Evolutionary conservation across 179 eudicot genomes (phyloP).

Genomic region (Heliamphora pulchella): DNA sequence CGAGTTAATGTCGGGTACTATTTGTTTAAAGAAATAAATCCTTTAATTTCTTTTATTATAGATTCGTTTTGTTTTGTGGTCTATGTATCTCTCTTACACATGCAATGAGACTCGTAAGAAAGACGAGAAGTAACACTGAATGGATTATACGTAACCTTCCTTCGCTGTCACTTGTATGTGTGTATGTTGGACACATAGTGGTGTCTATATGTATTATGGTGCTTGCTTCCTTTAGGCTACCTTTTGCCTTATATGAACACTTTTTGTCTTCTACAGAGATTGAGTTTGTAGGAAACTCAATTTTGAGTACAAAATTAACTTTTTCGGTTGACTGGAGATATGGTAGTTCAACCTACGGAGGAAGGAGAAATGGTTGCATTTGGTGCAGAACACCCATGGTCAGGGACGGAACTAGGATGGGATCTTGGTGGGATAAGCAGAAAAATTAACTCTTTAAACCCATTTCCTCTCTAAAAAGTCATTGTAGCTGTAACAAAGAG

Average conservation of each 20-base stretch:
- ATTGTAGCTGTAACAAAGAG: too few species aligned
- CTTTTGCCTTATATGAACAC: too few species aligned
- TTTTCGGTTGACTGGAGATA: slow-evolving; percentile 4
- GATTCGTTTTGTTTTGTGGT: background rate
- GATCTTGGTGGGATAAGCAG: too few species aligned
- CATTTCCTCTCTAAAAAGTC: too few species aligned
- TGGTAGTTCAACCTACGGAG: slow-evolving; percentile 7
- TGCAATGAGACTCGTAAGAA: background rate
- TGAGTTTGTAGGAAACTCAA: background rate
- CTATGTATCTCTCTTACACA: background rate
- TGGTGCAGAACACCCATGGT: background rate
- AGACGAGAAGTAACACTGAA: background rate
- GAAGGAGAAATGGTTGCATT: background rate
- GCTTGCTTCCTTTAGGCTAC: too few species aligned
- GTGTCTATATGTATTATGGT: too few species aligned
- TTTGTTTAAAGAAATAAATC: background rate
- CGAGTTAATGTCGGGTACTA: slow-evolving; percentile 89
- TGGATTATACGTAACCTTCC: background rate
- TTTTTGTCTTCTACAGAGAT: too few species aligned
- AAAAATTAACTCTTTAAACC: too few species aligned
- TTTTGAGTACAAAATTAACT: background rate
- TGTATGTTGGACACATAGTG: too few species aligned
- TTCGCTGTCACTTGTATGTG: background rate
- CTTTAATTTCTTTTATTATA: background rate
- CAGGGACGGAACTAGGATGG: too few species aligned